phyloP scores from a whole-genome alignment of 2,329 filamentous ascomycete genomes.

The Arthroderma sp. region DNA sequence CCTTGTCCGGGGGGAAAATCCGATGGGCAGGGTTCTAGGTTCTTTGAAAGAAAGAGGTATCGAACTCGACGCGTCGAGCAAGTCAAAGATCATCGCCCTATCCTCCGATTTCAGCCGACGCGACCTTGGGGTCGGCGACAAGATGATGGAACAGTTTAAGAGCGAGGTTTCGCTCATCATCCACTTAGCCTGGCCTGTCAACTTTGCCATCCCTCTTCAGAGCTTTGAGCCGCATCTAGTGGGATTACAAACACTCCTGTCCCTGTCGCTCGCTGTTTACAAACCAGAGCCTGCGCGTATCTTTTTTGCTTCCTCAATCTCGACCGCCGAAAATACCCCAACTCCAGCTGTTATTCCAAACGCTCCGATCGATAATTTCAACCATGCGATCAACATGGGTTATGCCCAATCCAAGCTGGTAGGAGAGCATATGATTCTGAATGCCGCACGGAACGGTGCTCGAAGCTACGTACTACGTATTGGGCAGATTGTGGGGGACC shows the following conservation, averaged over 20 bases:
- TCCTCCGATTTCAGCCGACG: slow-evolving; percentile 35
- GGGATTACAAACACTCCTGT: slow-evolving; percentile 38
- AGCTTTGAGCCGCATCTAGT: slow-evolving; percentile 40
- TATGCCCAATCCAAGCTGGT: slow-evolving; percentile 34
- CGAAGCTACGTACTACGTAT: slow-evolving; percentile 31
- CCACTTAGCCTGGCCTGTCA: slow-evolving; percentile 53
- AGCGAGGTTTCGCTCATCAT: slow-evolving; percentile 40
- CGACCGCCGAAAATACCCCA: too few species aligned
- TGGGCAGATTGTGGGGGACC: slow-evolving; percentile 41
- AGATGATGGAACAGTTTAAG: slow-evolving; percentile 30
- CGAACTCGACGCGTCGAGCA: slow-evolving; percentile 4
- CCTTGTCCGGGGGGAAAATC: not conserved
- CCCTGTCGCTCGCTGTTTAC: slow-evolving; percentile 26
- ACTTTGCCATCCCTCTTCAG: slow-evolving; percentile 45
- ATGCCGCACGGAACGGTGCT: slow-evolving; percentile 21
- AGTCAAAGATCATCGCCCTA: slow-evolving; percentile 34
- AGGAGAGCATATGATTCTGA: slow-evolving; percentile 26
- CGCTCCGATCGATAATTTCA: slow-evolving; percentile 1
- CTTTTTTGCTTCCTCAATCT: slow-evolving; percentile 40
- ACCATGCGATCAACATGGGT: slow-evolving; percentile 30
- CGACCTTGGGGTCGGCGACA: slow-evolving; percentile 35
- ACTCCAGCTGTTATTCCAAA: slow-evolving; percentile 20
- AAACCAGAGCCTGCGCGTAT: slow-evolving; percentile 27
- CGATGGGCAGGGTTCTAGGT: too few species aligned
- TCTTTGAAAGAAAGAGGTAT: too few species aligned